Evolutionary conservation across 345 rosid genomes (phyloP).

Genomic region (Acer campestre): DNA sequence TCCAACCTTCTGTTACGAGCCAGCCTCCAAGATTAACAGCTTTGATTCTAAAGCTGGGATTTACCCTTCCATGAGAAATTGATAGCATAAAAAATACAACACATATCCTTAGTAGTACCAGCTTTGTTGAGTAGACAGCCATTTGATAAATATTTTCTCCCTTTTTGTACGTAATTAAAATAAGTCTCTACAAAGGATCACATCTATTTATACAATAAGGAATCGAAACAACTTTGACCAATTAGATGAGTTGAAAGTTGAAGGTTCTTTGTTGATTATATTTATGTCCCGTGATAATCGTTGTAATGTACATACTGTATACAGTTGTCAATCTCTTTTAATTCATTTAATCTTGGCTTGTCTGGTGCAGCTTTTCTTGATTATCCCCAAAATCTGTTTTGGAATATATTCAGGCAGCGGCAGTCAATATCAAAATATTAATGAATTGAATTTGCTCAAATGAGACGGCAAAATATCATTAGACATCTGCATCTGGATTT

Average conservation of each 20-base stretch:
- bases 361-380: neutral
- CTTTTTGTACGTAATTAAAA: neutral
- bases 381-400: neutral
- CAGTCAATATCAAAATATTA: too few species aligned
- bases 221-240: neutral
- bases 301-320: too few species aligned
- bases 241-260: neutral
- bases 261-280: neutral
- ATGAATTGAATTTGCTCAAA: neutral
- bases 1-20: conserved; percentile 76
- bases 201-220: neutral
- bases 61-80: conserved; percentile 23
- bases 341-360: neutral
- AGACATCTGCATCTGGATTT: neutral
- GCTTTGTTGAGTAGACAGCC: conserved; percentile 10
- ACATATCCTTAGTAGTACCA: conserved; percentile 18
- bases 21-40: conserved; percentile 79
- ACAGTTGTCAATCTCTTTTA: neutral
- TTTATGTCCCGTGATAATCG: too few species aligned
- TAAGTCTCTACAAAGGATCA: neutral
- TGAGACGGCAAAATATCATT: neutral
- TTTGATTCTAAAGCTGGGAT: conserved; percentile 27
- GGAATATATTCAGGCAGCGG: too few species aligned
- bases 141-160: neutral
- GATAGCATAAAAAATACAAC: conserved; percentile 11